Percentiles rank a stretch among this genome's conserved stretches.
phyloP scores from a whole-genome alignment of 805 yeast species.

The Kodamaea hsintzibuensis region DNA sequence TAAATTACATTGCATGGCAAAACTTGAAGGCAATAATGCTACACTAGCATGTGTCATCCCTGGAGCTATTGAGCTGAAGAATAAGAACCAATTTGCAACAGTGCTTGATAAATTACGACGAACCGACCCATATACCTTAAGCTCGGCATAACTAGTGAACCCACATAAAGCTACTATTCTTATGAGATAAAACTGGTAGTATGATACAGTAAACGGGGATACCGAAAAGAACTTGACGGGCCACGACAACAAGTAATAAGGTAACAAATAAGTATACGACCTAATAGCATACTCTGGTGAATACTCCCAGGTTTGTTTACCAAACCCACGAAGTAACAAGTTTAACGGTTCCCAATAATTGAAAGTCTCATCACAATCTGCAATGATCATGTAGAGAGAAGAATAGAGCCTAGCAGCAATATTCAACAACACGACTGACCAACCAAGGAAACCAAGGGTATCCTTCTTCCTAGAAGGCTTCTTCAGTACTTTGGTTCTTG shows the following conservation, averaged over 20 bases:
- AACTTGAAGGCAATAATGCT: slow-evolving; percentile 80
- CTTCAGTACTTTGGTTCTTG: neutral
- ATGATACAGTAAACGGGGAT: slow-evolving; percentile 18
- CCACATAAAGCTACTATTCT: slow-evolving; percentile 44
- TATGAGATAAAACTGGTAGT: slow-evolving; percentile 52
- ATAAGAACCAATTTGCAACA: slow-evolving; percentile 59
- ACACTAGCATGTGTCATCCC: slow-evolving; percentile 91
- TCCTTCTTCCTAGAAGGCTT: neutral
- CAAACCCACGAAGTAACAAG: slow-evolving; percentile 73
- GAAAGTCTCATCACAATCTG: slow-evolving; percentile 91
- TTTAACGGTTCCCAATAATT: slow-evolving; percentile 96
- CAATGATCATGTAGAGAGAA: slow-evolving; percentile 63
- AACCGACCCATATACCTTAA: slow-evolving; percentile 47
- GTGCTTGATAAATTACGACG: slow-evolving; percentile 30
- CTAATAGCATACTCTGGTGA: slow-evolving; percentile 87
- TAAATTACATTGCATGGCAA: slow-evolving; percentile 55
- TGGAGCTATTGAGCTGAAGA: slow-evolving; percentile 63
- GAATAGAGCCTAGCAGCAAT: slow-evolving; percentile 31
- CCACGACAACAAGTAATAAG: slow-evolving; percentile 35
- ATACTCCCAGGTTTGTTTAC: slow-evolving; percentile 96
- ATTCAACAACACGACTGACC: slow-evolving; percentile 12
- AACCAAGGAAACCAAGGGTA: neutral
- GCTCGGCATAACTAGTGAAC: slow-evolving; percentile 51
- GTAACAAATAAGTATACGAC: slow-evolving; percentile 76
- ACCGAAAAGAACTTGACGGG: slow-evolving; percentile 20